Evolutionary conservation across 2,329 filamentous ascomycete genomes (phyloP), one percentile per base, ranked within the genome.

Genomic region (Alternaria triticimaculans): DNA sequence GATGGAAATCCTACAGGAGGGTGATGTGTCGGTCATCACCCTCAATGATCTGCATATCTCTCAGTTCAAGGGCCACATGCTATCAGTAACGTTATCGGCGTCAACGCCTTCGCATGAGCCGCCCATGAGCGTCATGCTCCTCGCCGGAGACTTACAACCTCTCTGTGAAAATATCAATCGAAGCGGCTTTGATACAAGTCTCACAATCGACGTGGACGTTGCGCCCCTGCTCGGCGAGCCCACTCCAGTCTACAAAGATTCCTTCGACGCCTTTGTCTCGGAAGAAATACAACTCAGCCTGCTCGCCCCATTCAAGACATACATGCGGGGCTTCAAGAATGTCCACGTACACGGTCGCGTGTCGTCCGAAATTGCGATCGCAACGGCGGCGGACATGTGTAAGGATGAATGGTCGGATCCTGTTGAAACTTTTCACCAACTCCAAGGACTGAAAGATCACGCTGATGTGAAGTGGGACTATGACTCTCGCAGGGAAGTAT

Each of bases 161-260:
- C 2, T 41, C 37, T 41, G 37, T 41, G n/a, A 10, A 3, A 41
- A 10, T 0, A 18, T 18, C 37, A 41, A 41, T 41, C 37, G 37
- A 41, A 0, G 8, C 37, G 0, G 0, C 18, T 0, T 41, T 41
- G 0, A 41, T 0, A 41, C 0, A 0, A 41, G 0, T 41, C 37
- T 41, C 37, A 18, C 2, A 41, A 0, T 41, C 37, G 37, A 41
- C 2, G 37, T 41, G 37, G 37, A 41, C 1, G 37, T 41, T 1
- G 37, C 37, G 0, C 37, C 37, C 2, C 15, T 41, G 37, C 37
- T 41, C 37, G 15, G 37, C 37, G 37, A 41, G 37, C 37, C 0
- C 37, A 41, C 15, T 41, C 0, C 37, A 41, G 0, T 41, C 0
- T 3, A 41, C 37, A 18, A 18, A 41, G n/a, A 41, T 0, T 10